phyloP scores from a whole-genome alignment of 805 yeast species.

The Candida adriatica region DNA sequence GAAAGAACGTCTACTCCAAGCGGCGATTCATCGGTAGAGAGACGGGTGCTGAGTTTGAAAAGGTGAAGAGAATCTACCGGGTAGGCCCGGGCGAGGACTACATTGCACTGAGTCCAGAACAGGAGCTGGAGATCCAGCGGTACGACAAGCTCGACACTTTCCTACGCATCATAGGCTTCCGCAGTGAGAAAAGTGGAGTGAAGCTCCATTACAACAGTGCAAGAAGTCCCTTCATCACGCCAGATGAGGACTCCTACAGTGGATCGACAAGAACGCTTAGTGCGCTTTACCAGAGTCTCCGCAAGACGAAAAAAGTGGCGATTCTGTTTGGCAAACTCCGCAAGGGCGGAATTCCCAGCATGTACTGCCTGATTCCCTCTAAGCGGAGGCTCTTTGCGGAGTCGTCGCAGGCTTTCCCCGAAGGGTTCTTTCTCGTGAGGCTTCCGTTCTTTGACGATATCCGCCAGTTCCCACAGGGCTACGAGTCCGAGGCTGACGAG shows the following conservation, averaged over 20 bases:
- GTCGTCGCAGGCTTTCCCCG: constrained; percentile 19
- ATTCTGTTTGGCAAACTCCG: constrained; percentile 67
- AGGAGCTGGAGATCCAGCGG: constrained; percentile 27
- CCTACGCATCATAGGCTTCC: constrained; percentile 63
- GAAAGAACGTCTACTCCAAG: constrained; percentile 44
- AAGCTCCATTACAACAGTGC: constrained; percentile 45
- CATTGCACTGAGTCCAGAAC: constrained; percentile 32
- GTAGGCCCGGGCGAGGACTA: constrained; percentile 37
- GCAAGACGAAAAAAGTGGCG: constrained; percentile 46
- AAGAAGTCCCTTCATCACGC: constrained; percentile 58
- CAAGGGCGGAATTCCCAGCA: constrained; percentile 43
- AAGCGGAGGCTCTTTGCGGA: constrained; percentile 3
- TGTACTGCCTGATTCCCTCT: constrained; percentile 58
- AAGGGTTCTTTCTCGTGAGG: constrained; percentile 65
- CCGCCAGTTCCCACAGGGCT: constrained; percentile 49
- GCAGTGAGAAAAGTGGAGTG: constrained; percentile 35
- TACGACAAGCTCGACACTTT: constrained; percentile 36
- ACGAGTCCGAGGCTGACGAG: constrained; percentile 6
- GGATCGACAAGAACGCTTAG: constrained; percentile 66
- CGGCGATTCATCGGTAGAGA: constrained; percentile 32
- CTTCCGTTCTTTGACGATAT: constrained; percentile 75
- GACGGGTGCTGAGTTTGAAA: constrained; percentile 38
- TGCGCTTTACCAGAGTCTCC: constrained; percentile 56
- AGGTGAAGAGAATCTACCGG: constrained; percentile 31
- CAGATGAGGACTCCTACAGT: constrained; percentile 49